Evolutionary conservation across 495 filamentous ascomycete genomes (phyloP).

Genomic region (Halenospora varia): DNA sequence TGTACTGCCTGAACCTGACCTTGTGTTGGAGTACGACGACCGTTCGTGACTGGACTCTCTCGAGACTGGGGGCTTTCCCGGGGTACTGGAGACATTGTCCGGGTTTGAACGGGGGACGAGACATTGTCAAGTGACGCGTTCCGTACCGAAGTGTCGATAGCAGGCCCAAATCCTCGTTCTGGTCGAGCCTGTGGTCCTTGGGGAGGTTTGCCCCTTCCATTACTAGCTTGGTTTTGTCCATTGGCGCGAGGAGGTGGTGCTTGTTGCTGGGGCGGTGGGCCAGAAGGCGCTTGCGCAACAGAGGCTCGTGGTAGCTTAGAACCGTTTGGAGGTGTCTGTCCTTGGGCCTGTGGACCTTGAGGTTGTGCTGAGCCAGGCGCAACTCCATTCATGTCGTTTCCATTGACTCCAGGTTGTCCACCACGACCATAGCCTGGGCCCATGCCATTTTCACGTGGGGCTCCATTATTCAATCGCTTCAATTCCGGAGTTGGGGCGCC

Average conservation of each 20-base stretch:
- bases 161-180: slow-evolving; percentile 43
- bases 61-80: slow-evolving; percentile 12
- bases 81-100: slow-evolving; percentile 17
- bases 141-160: slow-evolving; percentile 42
- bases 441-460: slow-evolving; percentile 52
- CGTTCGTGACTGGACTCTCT: slow-evolving; percentile 42
- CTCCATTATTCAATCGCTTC: slow-evolving; percentile 44
- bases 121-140: slow-evolving; percentile 16
- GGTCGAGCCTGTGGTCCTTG: slow-evolving; percentile 2
- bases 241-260: slow-evolving; percentile 69
- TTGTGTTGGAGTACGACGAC: slow-evolving; percentile 60
- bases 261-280: slow-evolving; percentile 84
- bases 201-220: slow-evolving; percentile 21
- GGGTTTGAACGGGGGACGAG: slow-evolving; percentile 11
- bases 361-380: slow-evolving; percentile 26
- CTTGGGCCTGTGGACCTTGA: slow-evolving; percentile 31
- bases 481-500: slow-evolving; percentile 55
- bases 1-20: slow-evolving; percentile 24
- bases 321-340: slow-evolving; percentile 34
- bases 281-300: slow-evolving; percentile 65
- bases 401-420: slow-evolving; percentile 26
- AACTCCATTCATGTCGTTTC: slow-evolving; percentile 24
- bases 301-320: slow-evolving; percentile 70
- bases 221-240: slow-evolving; percentile 25
- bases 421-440: slow-evolving; percentile 29